Base-by-base conservation (phyloP, 306 rosid genomes). In the Ammopiptanthus mongolicus region DNA sequence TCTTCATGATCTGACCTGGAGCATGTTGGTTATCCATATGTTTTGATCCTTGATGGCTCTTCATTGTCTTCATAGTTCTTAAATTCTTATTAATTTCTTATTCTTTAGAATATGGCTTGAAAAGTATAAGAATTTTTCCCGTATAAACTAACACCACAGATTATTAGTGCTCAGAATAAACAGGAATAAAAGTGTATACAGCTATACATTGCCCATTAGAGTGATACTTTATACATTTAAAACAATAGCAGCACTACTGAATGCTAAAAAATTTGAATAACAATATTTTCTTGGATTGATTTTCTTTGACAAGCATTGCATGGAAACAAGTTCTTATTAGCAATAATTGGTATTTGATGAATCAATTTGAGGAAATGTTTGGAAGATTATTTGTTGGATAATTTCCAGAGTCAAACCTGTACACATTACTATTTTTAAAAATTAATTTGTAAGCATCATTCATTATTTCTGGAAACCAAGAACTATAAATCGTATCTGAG, bases 341-440 rank as follows among this genome's bases (percentile, higher is more conserved):
- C 33, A 11, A 67, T 36, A 33, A 22, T 39, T 64, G 22, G 47
- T 15, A 37, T 22, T 41, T 4, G 31, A 28, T 53, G 19, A 41
- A 41, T 55, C 65, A 52, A 19, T 61, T 65, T 39, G 59, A 67
- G 15, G 47, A 74, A 58, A 34, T 66, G 55, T 17, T 58, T 47
- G 52, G 51, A 68, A 75, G 37, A 47, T 42, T 75, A 21, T 69
- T 50, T 52, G 77, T 58, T 75, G 21, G 76, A n/a, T 47, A 14
- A 58, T 51, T 34, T 5, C 34, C 50, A 17, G 69, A 44, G 37
- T 66, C 12, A 21, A 59, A 74, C 39, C 22, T 48, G 4, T 9
- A 29, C 9, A 22, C 59, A 66, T 56, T 23, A 42, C 57, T 51
- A 1, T 39, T 39, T 69, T n/a, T n/a, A n/a, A n/a, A n/a, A n/a